Base-by-base conservation (phyloP, 768 basidiomycete genomes). In the Rhodotorula kratochvilovae region DNA sequence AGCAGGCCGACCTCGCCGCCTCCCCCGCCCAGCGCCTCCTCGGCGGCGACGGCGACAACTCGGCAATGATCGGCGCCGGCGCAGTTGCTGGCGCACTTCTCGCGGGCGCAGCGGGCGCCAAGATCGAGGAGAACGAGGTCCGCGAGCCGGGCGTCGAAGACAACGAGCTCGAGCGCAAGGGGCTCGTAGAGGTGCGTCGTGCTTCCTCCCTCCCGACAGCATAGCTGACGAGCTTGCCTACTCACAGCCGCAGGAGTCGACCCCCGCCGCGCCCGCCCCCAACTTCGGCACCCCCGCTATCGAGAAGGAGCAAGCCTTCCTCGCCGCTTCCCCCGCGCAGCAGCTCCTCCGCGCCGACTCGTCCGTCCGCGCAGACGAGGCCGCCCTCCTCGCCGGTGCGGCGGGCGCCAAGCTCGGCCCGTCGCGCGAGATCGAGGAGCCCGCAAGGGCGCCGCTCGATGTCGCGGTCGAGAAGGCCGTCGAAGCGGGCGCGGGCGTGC, bases 311-410 rank as follows among this genome's bases (percentile, higher is more conserved):
- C 66, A 55, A n/a, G 55, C 65, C 50, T 55, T n/a, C 0, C 70
- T 71, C 57, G 61, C 61, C 19, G 7, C 17, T 31, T 71, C 70
- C 17, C 70, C 70, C n/a, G 70, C 70, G 12, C 70, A 71, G 55
- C 70, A 62, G n/a, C 56, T 71, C 31, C 65, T 71, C 61, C 64
- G 70, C 33, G 13, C 57, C 36, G 36, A 58, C 19, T 46, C 61
- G 25, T 45, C 53, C 45, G 25, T 46, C 54, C 23, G 10, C 2
- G 2, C 23, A 10, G 54, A 36, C 43, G 70, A 71, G 60, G 53
- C 60, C 17, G 15, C 48, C 55, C 70, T 71, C 42, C 64, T 71
- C 54, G 70, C 70, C 13, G 70, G 64, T 25, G 70, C 54, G 2
- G 60, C 70, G 0, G 70, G 70, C 29, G 70, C 64, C 17, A 48